Evolutionary conservation across 2,329 filamentous ascomycete genomes (phyloP).

Genomic region (Phoma sp.): DNA sequence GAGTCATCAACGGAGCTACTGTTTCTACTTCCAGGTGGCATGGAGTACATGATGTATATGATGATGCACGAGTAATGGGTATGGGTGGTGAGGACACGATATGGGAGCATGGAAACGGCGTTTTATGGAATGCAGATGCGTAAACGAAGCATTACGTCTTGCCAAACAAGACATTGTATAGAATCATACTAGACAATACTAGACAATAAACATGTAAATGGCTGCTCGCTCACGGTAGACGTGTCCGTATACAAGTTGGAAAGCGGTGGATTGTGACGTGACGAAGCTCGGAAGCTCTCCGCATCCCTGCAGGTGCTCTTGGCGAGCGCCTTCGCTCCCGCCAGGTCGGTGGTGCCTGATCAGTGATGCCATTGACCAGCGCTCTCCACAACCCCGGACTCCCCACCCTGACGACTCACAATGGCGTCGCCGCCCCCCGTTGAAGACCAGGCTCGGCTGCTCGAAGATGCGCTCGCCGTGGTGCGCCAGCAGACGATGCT

Average conservation of each 20-base stretch:
- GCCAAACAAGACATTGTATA: slow-evolving; percentile 6
- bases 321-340: slow-evolving; percentile 31
- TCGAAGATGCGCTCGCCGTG: slow-evolving; percentile 95
- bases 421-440: slow-evolving; percentile 58
- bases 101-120: slow-evolving; percentile 23
- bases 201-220: neutral
- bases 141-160: slow-evolving; percentile 3
- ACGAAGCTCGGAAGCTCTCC: slow-evolving; percentile 26
- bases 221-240: neutral
- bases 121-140: slow-evolving; percentile 10
- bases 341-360: slow-evolving; percentile 29
- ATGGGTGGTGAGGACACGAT: neutral
- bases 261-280: neutral
- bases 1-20: neutral
- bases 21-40: neutral
- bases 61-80: slow-evolving; percentile 19
- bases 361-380: slow-evolving; percentile 24
- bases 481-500: slow-evolving; percentile 96
- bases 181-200: slow-evolving; percentile 3
- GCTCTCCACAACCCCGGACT: slow-evolving; percentile 39
- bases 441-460: slow-evolving; percentile 76
- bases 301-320: slow-evolving; percentile 35
- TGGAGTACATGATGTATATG: slow-evolving; percentile 3
- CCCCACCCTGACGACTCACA: slow-evolving; percentile 30
- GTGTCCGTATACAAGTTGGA: no score